Evolutionary conservation across 2,329 filamentous ascomycete genomes (phyloP).

Genomic region (Pestalotiopsis sp.): DNA sequence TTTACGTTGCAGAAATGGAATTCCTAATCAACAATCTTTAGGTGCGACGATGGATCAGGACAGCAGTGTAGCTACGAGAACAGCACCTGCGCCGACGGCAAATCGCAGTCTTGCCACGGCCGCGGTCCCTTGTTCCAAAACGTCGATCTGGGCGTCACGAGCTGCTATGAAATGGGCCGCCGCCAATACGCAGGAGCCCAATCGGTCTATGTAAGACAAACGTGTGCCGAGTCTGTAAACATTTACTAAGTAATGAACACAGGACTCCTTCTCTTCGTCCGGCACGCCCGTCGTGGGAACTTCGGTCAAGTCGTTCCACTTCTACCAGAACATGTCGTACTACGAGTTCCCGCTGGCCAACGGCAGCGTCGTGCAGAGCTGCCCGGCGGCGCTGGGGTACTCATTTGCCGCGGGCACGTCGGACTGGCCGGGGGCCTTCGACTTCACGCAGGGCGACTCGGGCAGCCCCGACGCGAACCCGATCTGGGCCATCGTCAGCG

Average conservation of each 20-base stretch:
- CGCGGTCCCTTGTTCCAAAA: conserved; percentile 68
- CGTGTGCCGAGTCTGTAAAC: background rate
- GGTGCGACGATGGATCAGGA: conserved; percentile 79
- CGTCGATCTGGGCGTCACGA: conserved; percentile 71
- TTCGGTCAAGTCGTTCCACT: conserved; percentile 77
- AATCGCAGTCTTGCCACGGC: conserved; percentile 69
- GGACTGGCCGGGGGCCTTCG: conserved; percentile 85
- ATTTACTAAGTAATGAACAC: no score
- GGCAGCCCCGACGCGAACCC: conserved; percentile 71
- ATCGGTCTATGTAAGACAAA: conserved; percentile 39
- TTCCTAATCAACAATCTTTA: conserved; percentile 8
- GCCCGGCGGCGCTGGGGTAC: conserved; percentile 83
- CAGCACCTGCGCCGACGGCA: conserved; percentile 75
- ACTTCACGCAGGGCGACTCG: conserved; percentile 84
- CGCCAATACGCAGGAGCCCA: conserved; percentile 67
- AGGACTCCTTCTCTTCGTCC: conserved; percentile 47
- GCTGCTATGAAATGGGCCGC: conserved; percentile 74
- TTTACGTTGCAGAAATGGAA: background rate
- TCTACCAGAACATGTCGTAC: conserved; percentile 76
- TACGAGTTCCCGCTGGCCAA: conserved; percentile 75
- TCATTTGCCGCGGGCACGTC: conserved; percentile 90
- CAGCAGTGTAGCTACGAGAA: conserved; percentile 71
- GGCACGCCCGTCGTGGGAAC: conserved; percentile 60
- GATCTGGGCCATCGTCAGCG: conserved; percentile 76
- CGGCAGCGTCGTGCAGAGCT: conserved; percentile 71